These are phyloP conservation scores for Trichoderma asperellum DNA, from an alignment of 2,329 filamentous ascomycete genomes.

Conservation along the genomic window DNA sequence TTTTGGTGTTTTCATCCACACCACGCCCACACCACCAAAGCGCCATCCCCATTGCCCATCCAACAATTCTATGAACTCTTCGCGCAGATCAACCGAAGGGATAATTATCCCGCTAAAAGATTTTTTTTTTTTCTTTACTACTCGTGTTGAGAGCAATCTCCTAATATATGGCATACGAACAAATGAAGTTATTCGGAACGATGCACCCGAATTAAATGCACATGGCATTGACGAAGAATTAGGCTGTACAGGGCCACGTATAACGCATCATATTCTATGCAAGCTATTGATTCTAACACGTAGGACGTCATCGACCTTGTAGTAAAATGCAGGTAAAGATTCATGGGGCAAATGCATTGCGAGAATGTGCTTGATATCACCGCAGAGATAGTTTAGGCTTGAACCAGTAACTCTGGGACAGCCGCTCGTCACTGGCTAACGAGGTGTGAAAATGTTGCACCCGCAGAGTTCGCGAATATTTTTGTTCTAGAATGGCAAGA, in stretches of 20 bases:
- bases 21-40: neutral
- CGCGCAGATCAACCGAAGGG: neutral
- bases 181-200: neutral
- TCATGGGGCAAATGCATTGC: neutral
- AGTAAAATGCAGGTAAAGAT: no score
- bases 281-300: no score
- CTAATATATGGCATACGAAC: no score
- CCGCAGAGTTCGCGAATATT: neutral
- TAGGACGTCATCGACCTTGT: no score
- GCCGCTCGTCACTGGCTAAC: neutral
- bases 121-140: no score
- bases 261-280: no score
- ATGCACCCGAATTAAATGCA: neutral
- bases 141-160: no score
- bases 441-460: neutral
- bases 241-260: neutral
- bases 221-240: neutral
- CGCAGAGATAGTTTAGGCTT: neutral
- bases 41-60: neutral
- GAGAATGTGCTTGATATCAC: neutral
- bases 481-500: neutral
- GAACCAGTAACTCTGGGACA: neutral
- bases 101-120: neutral
- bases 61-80: neutral
- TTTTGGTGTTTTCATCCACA: conserved; percentile 6